These are phyloP conservation scores for Leccinum huronense DNA, from an alignment of 1,284 basidiomycete genomes.

Conservation along the genomic window DNA sequence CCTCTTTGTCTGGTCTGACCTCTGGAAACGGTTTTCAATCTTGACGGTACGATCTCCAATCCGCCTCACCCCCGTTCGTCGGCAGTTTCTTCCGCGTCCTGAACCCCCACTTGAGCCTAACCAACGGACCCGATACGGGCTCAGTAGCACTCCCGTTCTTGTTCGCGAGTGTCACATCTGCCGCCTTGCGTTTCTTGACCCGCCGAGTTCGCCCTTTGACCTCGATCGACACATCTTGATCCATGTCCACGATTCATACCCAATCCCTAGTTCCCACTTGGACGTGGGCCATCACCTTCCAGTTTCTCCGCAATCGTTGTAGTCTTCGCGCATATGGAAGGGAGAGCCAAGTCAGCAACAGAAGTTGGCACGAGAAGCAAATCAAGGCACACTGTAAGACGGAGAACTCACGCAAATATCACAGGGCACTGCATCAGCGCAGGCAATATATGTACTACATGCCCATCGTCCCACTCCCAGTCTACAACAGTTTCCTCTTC, in stretches of 20 bases:
- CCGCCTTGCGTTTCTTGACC: conserved; percentile 24
- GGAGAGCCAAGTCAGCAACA: conserved; percentile 6
- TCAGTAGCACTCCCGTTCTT: conserved; percentile 1
- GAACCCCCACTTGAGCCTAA: conserved; percentile 69
- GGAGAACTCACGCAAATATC: conserved; percentile 51
- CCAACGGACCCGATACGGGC: conserved; percentile 40
- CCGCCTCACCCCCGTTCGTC: conserved; percentile 61
- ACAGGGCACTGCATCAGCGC: conserved; percentile 60
- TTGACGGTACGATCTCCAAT: conserved; percentile 51
- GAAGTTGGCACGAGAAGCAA: conserved; percentile 4
- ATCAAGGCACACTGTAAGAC: conserved; percentile 5
- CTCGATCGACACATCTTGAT: conserved; percentile 18
- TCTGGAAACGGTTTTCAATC: conserved; percentile 20
- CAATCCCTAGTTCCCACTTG: conserved; percentile 21
- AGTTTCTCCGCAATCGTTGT: conserved; percentile 23
- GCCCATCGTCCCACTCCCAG: conserved; percentile 97
- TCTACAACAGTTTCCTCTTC: conserved; percentile 88
- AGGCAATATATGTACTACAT: conserved; percentile 82
- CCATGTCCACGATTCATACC: conserved; percentile 31
- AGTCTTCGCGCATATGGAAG: conserved; percentile 12
- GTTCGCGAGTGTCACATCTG: conserved; percentile 10
- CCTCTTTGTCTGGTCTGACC: conserved; percentile 12
- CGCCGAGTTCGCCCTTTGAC: conserved; percentile 8
- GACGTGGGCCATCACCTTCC: conserved; percentile 23
- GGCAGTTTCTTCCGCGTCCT: conserved; percentile 53